phyloP scores from a whole-genome alignment of 1,284 basidiomycete species.

The Cryptococcus sp. region DNA sequence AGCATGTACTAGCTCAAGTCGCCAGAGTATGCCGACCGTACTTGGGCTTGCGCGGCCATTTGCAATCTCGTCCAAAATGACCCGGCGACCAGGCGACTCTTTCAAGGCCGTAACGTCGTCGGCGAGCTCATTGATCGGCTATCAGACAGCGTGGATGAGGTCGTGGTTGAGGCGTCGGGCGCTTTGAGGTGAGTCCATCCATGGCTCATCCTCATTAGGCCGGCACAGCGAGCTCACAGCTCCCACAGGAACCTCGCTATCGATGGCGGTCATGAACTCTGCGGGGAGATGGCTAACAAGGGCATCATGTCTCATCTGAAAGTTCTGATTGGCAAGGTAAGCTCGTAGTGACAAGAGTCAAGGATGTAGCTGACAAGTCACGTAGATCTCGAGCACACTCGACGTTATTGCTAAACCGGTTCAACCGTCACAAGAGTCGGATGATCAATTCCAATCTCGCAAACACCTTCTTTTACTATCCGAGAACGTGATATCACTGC shows the following conservation, averaged over 20 bases:
- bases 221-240: not conserved
- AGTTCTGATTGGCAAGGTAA: conserved; percentile 47
- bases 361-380: conserved; percentile 9
- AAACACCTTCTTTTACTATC: conserved; percentile 80
- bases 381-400: conserved; percentile 72
- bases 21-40: conserved; percentile 72
- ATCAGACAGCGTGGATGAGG: conserved; percentile 80
- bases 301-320: conserved; percentile 67
- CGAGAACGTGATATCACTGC: conserved; percentile 83
- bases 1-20: conserved; percentile 51
- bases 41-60: conserved; percentile 90
- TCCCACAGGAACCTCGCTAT: conserved; percentile 83
- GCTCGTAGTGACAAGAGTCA: conserved; percentile 1
- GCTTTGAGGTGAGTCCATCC: conserved; percentile 66
- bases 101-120: conserved; percentile 88
- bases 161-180: conserved; percentile 80
- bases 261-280: conserved; percentile 89
- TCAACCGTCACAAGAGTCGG: conserved; percentile 41
- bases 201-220: not conserved
- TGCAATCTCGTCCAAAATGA: conserved; percentile 87
- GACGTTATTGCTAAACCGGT: conserved; percentile 62
- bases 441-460: conserved; percentile 63
- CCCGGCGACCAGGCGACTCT: conserved; percentile 77
- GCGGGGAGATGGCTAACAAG: conserved; percentile 96
- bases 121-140: conserved; percentile 79